These are phyloP conservation scores for Acrocalymma vagum DNA, from an alignment of 2,329 filamentous ascomycete species.

Conservation along the genomic window DNA sequence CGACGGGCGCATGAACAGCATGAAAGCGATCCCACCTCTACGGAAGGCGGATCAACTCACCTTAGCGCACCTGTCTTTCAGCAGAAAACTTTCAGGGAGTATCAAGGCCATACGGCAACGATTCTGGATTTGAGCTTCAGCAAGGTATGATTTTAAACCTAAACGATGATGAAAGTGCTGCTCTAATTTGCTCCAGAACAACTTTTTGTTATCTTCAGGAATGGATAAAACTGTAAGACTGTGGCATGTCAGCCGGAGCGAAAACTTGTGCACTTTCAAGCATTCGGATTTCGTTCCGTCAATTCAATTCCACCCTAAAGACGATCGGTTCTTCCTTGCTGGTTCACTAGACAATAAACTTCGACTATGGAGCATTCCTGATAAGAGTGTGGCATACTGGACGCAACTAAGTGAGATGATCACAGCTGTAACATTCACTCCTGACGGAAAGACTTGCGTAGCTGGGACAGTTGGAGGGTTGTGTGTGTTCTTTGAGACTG, in stretches of 20 bases:
- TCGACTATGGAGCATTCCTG: conserved; percentile 94
- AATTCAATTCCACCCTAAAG: conserved; percentile 90
- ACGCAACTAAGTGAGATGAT: conserved; percentile 84
- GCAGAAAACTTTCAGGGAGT: conserved; percentile 79
- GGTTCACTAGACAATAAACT: conserved; percentile 90
- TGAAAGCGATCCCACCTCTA: conserved; percentile 59
- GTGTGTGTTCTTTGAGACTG: conserved; percentile 91
- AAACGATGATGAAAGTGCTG: conserved; percentile 1
- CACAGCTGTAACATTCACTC: conserved; percentile 91
- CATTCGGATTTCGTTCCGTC: conserved; percentile 96
- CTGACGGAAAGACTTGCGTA: conserved; percentile 88
- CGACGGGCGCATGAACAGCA: conserved; percentile 77
- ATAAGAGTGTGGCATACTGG: conserved; percentile 89
- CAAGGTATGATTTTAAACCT: conserved; percentile 64
- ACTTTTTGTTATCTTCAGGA: conserved; percentile 92
- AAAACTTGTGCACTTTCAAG: conserved; percentile 92
- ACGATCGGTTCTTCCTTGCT: conserved; percentile 96
- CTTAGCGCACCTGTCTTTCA: conserved; percentile 92
- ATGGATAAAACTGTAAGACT: conserved; percentile 98
- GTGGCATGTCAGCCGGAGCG: conserved; percentile 86
- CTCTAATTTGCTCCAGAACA: conserved; percentile 66
- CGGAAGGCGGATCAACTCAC: conserved; percentile 64
- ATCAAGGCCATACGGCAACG: conserved; percentile 82
- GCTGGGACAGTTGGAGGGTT: conserved; percentile 86
- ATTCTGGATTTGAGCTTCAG: conserved; percentile 96